These are phyloP conservation scores for Candida piceae DNA, from an alignment of 805 yeast species.

Conservation along the genomic window DNA sequence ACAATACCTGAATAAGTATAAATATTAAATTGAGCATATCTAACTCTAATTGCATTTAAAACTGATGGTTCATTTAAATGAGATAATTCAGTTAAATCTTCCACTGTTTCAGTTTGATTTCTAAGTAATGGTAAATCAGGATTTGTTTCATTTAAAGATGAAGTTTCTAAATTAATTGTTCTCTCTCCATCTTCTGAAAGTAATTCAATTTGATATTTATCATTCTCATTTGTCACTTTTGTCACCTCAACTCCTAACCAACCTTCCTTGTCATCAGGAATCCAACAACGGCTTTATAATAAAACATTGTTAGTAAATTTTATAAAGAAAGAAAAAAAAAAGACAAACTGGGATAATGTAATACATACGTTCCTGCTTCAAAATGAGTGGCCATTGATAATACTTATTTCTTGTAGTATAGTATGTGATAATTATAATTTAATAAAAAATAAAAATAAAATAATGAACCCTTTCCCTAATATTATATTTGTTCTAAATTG, in stretches of 20 bases:
- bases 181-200: constrained; percentile 46
- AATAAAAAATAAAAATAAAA: no score
- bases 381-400: constrained; percentile 21
- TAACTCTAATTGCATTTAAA: constrained; percentile 82
- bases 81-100: constrained; percentile 87
- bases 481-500: no score
- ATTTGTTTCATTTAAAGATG: constrained; percentile 45
- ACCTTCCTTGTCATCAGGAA: constrained; percentile 66
- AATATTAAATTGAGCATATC: constrained; percentile 85
- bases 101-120: constrained; percentile 91
- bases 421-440: no score
- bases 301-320: background rate
- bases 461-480: no score
- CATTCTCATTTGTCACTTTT: constrained; percentile 35
- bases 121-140: constrained; percentile 70
- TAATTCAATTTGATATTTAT: constrained; percentile 46
- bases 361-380: constrained; percentile 51
- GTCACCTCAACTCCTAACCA: constrained; percentile 70
- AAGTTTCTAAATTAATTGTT: constrained; percentile 44
- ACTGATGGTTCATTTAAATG: constrained; percentile 96
- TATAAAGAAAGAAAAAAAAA: background rate
- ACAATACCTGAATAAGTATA: constrained; percentile 97
- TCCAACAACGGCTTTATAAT: constrained; percentile 64
- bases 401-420: no score
- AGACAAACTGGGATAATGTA: background rate